Base-by-base conservation (phyloP, 768 basidiomycete genomes). In the Antrodiella citrinella region DNA sequence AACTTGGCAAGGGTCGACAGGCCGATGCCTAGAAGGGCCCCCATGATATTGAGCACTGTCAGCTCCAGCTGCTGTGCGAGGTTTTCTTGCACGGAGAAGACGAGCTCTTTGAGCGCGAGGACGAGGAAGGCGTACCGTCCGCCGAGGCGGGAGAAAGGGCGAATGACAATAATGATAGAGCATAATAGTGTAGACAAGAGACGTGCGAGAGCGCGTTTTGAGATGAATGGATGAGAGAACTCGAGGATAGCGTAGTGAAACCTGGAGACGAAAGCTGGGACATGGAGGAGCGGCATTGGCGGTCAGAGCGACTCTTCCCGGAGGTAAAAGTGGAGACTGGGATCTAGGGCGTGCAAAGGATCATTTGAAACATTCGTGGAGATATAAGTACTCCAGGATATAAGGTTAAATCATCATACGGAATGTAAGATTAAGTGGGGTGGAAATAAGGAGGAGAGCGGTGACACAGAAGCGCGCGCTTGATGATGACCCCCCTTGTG, bases 51-150 rank as follows among this genome's bases (percentile, higher is more conserved):
- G 22, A 77, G 63, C 15, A 75, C 53, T 1, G 70, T 71, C 1
- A 63, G 62, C 57, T 76, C 76, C 3, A 76, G 54, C 57, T 77
- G 73, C 54, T 77, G 72, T 0, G 75, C 70, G 10, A 77, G 63
- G 54, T 64, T 72, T 38, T 72, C 69, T 54, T 77, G 72, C 2
- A 71, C 68, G 19, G 69, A 68, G 54, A 77, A 76, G 45, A 74
- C 67, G 7, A 75, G 67, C 49, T 77, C 76, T 48, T 76, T 73
- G 35, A 76, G 54, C 12, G 62, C 55, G 1, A 65, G 56, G 1
- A 58, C 60, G 4, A 75, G 63, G 57, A 71, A 75, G 15, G 71
- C 72, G 22, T 56, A 65, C 2, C 49, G 43, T 4, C 73, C 71
- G 4, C 73, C 74, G 18, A 66, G 59, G 24, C 49, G 58, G 15